Base-by-base conservation (phyloP, 768 basidiomycete species). In the Kwoniella bestiolae region DNA sequence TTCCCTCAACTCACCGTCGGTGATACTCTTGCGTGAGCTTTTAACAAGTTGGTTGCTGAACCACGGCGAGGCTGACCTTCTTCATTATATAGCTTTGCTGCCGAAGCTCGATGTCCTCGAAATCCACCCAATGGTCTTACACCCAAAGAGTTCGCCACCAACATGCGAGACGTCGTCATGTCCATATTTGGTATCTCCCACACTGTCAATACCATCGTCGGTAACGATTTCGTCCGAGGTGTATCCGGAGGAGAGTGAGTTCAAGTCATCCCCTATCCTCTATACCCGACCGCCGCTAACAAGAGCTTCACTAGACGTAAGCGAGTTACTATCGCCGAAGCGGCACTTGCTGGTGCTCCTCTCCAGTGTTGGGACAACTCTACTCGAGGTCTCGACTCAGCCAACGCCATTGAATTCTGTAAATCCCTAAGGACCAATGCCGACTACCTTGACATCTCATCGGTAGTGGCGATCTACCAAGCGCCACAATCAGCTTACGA, bases 261-360 rank as follows among this genome's bases (percentile, higher is more conserved):
- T 18, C 12, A 14, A 18, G 11, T 53, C 5, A 25, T 23, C 8
- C 50, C 16, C 38, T 18, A 41, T 41, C 12, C 12, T 41, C 38
- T 14, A 14, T 18, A 6, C 25, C 11, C 12, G 14, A 9, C 14
- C 32, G 12, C 16, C 21, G 34, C 29, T 29, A 26, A 16, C 25
- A 11, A 14, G 12, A 3, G 26, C 45, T 26, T 25, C 50, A 26
- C 14, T 79, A 82, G 71, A 67, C 77, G 68, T 55, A 92, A 92
- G 79, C 86, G 91, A 9, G 91, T 92, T 3, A 89, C 89, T 18
- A 89, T 91, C 69, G 85, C 86, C 1, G 92, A 94, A 77, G 91
- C 91, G 86, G 79, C 91, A 58, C 86, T 88, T 0, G 86, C 86
- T 4, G 83, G 89, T 41, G 86, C 87, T 51, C 82, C 85, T 11